phyloP scores from a whole-genome alignment of 768 basidiomycete species.

The Russula earlei region DNA sequence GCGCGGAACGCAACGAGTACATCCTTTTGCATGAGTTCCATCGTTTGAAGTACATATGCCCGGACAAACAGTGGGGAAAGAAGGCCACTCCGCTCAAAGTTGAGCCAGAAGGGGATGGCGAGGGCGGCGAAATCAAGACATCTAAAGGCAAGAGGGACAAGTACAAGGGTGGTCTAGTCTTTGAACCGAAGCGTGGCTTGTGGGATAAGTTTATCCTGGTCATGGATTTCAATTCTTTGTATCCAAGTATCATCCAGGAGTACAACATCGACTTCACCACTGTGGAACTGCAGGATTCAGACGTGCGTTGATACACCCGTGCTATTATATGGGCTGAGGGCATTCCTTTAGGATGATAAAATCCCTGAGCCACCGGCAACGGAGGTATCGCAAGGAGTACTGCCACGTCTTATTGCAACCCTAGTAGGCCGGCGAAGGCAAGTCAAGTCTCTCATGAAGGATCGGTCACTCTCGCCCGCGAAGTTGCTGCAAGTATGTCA shows the following conservation, averaged over 20 bases:
- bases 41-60: conserved; percentile 88
- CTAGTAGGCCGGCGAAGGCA: conserved; percentile 83
- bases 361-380: conserved; percentile 81
- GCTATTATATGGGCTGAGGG: neutral
- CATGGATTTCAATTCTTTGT: conserved; percentile 99
- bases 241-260: conserved; percentile 98
- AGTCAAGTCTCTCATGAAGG: conserved; percentile 95
- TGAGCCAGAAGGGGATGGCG: conserved; percentile 44
- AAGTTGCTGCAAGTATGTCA: conserved; percentile 70
- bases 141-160: conserved; percentile 77
- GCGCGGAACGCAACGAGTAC: conserved; percentile 98
- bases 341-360: conserved; percentile 58
- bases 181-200: conserved; percentile 89
- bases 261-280: conserved; percentile 99
- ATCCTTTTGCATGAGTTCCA: conserved; percentile 98
- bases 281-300: conserved; percentile 59
- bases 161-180: conserved; percentile 97
- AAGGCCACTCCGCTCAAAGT: conserved; percentile 49
- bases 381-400: conserved; percentile 69
- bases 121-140: conserved; percentile 34
- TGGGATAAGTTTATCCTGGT: conserved; percentile 97
- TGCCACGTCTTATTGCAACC: conserved; percentile 97
- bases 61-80: conserved; percentile 87
- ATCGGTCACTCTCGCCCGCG: conserved; percentile 56
- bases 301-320: conserved; percentile 29